A percentile compares a stretch with the other conserved stretches of the same genome.
phyloP scores from a whole-genome alignment of 2,329 filamentous ascomycete genomes.

The Alternaria sp. region DNA sequence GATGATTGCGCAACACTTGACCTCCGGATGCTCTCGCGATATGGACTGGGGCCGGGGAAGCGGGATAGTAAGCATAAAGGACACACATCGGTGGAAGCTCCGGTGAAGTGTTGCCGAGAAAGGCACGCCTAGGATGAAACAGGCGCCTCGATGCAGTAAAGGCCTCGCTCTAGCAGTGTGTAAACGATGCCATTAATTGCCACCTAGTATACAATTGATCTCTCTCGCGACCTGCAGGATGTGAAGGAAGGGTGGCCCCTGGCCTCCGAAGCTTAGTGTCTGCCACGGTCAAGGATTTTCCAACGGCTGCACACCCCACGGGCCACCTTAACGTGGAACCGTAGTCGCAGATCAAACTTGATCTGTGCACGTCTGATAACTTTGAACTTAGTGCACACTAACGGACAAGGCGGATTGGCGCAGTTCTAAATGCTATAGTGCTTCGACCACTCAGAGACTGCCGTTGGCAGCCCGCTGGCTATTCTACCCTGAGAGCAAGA shows the following conservation, averaged over 20 bases:
- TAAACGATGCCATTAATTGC: slow-evolving; percentile 8
- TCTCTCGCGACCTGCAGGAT: slow-evolving; percentile 25
- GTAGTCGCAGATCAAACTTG: slow-evolving; percentile 45
- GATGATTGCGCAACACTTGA: slow-evolving; percentile 27
- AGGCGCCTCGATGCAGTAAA: slow-evolving; percentile 13
- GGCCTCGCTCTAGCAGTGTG: slow-evolving; percentile 5
- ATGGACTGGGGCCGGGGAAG: slow-evolving; percentile 24
- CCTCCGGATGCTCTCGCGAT: slow-evolving; percentile 21
- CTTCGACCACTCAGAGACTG: slow-evolving; percentile 19
- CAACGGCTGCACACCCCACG: slow-evolving; percentile 43
- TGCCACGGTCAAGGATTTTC: slow-evolving; percentile 28
- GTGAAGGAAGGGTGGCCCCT: slow-evolving; percentile 19
- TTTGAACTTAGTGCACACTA: slow-evolving; percentile 32
- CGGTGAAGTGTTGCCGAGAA: slow-evolving; percentile 18
- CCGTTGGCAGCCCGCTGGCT: slow-evolving; percentile 16
- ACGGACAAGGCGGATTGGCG: slow-evolving; percentile 34
- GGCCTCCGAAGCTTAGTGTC: slow-evolving; percentile 30
- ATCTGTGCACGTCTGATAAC: slow-evolving; percentile 31
- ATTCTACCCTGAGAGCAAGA: slow-evolving; percentile 21
- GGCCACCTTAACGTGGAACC: slow-evolving; percentile 40
- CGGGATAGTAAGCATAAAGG: slow-evolving; percentile 23
- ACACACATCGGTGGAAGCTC: slow-evolving; percentile 19
- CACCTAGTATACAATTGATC: slow-evolving; percentile 16
- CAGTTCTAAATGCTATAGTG: slow-evolving; percentile 16
- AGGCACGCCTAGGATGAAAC: slow-evolving; percentile 14